These are phyloP conservation scores for Stereocaulon alpinum DNA, from an alignment of 495 filamentous ascomycete genomes.

Conservation along the genomic window DNA sequence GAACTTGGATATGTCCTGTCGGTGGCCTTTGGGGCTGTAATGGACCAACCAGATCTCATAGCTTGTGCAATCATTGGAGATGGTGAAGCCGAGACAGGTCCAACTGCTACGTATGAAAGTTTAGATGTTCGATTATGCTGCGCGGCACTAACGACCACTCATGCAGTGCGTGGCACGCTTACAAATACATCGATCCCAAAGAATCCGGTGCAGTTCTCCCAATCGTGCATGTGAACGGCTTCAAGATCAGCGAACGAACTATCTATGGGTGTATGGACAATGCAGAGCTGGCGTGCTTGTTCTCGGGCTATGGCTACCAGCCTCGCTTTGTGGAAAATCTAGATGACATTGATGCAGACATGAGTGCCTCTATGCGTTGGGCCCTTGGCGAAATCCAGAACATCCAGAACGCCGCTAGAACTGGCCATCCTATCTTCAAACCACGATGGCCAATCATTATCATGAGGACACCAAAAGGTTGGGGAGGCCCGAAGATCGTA, in stretches of 20 bases:
- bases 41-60: constrained; percentile 64
- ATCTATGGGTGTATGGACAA: constrained; percentile 70
- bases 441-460: constrained; percentile 59
- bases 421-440: constrained; percentile 56
- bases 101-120: constrained; percentile 44
- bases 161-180: constrained; percentile 50
- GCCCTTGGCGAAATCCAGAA: constrained; percentile 52
- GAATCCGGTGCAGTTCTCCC: constrained; percentile 63
- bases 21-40: constrained; percentile 62
- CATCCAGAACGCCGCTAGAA: constrained; percentile 57
- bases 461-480: constrained; percentile 57
- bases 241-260: constrained; percentile 68
- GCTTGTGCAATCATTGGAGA: constrained; percentile 56
- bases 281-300: constrained; percentile 55
- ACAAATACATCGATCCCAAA: constrained; percentile 59
- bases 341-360: constrained; percentile 49
- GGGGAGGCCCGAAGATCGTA: constrained; percentile 57
- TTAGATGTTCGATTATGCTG: too few relatives aligned
- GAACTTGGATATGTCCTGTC: constrained; percentile 65
- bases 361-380: constrained; percentile 55
- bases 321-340: constrained; percentile 53
- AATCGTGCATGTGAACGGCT: constrained; percentile 65
- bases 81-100: constrained; percentile 62
- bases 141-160: too few relatives aligned
- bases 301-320: constrained; percentile 60